Evolutionary conservation across 1,139 yeast genomes (phyloP).

Genomic region (Scheffersomyces lignicola): DNA sequence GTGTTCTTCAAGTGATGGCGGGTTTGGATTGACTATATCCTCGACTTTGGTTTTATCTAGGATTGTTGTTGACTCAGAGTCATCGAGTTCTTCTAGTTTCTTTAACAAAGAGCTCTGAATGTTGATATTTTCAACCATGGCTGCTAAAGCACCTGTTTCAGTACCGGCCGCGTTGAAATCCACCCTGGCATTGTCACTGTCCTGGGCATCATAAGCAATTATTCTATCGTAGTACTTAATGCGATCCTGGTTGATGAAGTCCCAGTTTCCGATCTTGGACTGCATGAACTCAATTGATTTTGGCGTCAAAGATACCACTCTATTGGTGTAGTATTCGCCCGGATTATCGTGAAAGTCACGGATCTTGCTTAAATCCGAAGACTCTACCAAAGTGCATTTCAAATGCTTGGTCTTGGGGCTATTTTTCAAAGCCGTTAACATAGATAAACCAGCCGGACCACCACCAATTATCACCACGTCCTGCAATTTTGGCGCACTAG

Average conservation of each 20-base stretch:
- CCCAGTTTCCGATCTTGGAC: slow-evolving; percentile 72
- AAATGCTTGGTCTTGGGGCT: slow-evolving; percentile 63
- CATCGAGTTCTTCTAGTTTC: slow-evolving; percentile 53
- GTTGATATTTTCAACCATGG: slow-evolving; percentile 87
- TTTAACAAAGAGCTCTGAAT: slow-evolving; percentile 70
- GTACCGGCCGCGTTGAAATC: slow-evolving; percentile 66
- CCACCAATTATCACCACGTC: slow-evolving; percentile 95
- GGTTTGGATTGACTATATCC: slow-evolving; percentile 35
- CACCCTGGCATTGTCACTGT: slow-evolving; percentile 58
- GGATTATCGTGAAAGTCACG: slow-evolving; percentile 53
- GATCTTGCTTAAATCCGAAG: slow-evolving; percentile 56
- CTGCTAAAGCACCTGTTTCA: slow-evolving; percentile 50
- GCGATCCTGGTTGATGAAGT: slow-evolving; percentile 64
- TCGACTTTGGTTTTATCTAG: slow-evolving; percentile 68
- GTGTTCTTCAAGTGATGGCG: slow-evolving; percentile 15
- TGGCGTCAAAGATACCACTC: slow-evolving; percentile 87
- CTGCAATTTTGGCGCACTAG: slow-evolving; percentile 23
- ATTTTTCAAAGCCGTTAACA: slow-evolving; percentile 74
- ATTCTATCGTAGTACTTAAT: slow-evolving; percentile 78
- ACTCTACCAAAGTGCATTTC: slow-evolving; percentile 73
- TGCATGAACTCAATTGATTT: slow-evolving; percentile 67
- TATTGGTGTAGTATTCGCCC: slow-evolving; percentile 65
- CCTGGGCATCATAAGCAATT: slow-evolving; percentile 80
- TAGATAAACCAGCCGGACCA: slow-evolving; percentile 94
- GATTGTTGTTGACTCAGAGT: slow-evolving; percentile 42